Percentiles rank a stretch among this genome's conserved stretches.
phyloP scores from a whole-genome alignment of 305 asterid genomes.

The Coffea humblotiana region DNA sequence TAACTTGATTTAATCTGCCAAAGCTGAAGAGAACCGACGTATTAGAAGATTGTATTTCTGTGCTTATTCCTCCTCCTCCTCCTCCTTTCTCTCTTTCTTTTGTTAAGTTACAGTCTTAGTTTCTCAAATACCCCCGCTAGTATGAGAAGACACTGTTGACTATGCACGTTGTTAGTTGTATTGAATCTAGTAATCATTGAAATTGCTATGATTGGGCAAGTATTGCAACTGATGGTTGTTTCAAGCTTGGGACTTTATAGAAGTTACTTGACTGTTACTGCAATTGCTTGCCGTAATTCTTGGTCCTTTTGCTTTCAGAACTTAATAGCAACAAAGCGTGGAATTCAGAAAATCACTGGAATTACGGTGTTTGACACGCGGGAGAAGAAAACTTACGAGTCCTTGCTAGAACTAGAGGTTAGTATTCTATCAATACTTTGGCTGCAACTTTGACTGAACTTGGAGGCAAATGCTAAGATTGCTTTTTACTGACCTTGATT shows the following conservation, averaged over 20 bases:
- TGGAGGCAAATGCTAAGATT: neutral
- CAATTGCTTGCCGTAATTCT: constrained; percentile 13
- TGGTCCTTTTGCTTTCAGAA: constrained; percentile 52
- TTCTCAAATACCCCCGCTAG: too few relatives aligned
- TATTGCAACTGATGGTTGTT: neutral
- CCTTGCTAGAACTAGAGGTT: constrained; percentile 83
- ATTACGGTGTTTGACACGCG: constrained; percentile 75
- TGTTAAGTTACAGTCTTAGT: neutral
- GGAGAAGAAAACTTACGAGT: constrained; percentile 80
- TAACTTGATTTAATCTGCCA: neutral
- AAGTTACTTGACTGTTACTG: constrained; percentile 6
- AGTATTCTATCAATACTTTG: constrained; percentile 17
- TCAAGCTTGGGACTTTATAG: neutral
- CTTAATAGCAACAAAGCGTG: constrained; percentile 81
- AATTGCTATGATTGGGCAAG: neutral
- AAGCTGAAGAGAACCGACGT: neutral
- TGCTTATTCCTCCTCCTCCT: too few relatives aligned
- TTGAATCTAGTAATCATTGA: neutral
- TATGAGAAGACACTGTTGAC: neutral
- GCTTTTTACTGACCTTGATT: neutral
- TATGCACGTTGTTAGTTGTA: neutral
- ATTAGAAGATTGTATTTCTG: neutral
- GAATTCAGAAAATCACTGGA: constrained; percentile 89
- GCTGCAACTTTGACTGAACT: neutral
- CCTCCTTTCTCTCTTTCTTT: neutral